These are phyloP conservation scores for Peniophora sp. DNA, from an alignment of 1,284 basidiomycete species.

Conservation along the genomic window DNA sequence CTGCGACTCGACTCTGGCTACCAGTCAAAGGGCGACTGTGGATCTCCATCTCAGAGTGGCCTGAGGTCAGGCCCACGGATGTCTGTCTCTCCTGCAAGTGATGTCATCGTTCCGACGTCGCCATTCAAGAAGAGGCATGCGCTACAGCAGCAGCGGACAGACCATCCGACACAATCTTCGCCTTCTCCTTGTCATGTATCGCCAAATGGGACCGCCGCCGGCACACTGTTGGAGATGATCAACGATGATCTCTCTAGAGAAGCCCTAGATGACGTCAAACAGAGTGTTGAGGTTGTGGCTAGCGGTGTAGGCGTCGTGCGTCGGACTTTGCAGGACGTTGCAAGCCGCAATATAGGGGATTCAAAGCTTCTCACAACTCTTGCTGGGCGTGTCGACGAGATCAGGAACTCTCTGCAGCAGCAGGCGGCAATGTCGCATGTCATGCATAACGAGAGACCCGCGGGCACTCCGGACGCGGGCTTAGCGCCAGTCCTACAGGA, in stretches of 20 bases:
- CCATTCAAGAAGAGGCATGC: too few species aligned
- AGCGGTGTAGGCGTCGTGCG: neutral
- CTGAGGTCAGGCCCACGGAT: too few species aligned
- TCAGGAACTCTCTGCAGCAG: too few species aligned
- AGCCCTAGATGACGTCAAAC: neutral
- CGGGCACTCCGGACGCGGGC: neutral
- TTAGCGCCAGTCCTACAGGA: neutral
- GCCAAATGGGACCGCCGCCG: neutral
- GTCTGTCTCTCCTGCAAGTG: too few species aligned
- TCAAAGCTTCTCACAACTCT: neutral
- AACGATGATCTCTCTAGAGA: neutral
- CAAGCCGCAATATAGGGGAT: neutral
- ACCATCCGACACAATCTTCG: neutral
- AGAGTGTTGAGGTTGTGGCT: neutral
- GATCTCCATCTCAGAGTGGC: too few species aligned
- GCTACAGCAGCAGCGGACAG: too few species aligned
- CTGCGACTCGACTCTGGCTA: conserved; percentile 8
- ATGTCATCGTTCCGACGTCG: too few species aligned
- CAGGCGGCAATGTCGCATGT: too few species aligned
- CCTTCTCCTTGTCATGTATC: neutral
- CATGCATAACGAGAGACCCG: neutral
- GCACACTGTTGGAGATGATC: neutral
- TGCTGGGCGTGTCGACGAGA: too few species aligned
- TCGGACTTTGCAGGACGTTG: neutral
- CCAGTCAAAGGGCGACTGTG: too few species aligned